A percentile compares a stretch with the other conserved stretches of the same genome.
phyloP scores from a whole-genome alignment of 495 filamentous ascomycete genomes.

The Penicillium riverlandense region DNA sequence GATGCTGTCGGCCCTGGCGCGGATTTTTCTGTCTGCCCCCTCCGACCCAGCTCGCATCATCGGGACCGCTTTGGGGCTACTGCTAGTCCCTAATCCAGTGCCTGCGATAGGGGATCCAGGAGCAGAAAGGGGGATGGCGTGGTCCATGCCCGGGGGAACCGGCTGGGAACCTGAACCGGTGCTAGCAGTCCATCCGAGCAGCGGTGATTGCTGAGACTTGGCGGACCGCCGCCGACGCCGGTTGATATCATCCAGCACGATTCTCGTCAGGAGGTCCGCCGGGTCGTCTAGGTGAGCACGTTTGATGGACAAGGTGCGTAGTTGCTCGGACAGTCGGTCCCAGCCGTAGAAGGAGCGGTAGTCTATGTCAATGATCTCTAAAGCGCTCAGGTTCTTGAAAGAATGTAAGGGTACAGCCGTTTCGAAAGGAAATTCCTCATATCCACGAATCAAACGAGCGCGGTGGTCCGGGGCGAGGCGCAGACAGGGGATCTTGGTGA shows the following conservation, averaged over 20 bases:
- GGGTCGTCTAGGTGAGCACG: conserved; percentile 84
- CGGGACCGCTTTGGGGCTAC: conserved; percentile 34
- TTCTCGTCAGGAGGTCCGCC: conserved; percentile 78
- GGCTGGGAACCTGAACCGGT: conserved; percentile 36
- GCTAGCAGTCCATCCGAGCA: conserved; percentile 44
- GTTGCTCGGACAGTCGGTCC: conserved; percentile 86
- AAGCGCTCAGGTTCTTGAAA: conserved; percentile 90
- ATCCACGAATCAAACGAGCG: conserved; percentile 79
- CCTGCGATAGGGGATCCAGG: conserved; percentile 59
- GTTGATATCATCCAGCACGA: conserved; percentile 94
- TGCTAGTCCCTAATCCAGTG: conserved; percentile 35
- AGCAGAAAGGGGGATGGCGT: conserved; percentile 46
- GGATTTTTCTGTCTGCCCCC: conserved; percentile 26
- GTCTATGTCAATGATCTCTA: conserved; percentile 93
- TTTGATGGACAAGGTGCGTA: conserved; percentile 84
- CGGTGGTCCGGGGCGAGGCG: conserved; percentile 83
- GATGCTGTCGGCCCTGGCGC: conserved; percentile 58
- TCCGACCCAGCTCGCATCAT: conserved; percentile 48
- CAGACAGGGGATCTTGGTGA: conserved; percentile 94
- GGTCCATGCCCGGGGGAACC: conserved; percentile 47
- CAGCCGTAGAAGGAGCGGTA: conserved; percentile 96
- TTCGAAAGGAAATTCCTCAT: conserved; percentile 97
- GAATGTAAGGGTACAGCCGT: conserved; percentile 90
- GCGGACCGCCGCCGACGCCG: conserved; percentile 80
- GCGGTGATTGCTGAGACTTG: conserved; percentile 74